These are phyloP conservation scores for Tritrichomonas foetus DNA, from an alignment of 208 protist genomes.

Conservation along the genomic window DNA sequence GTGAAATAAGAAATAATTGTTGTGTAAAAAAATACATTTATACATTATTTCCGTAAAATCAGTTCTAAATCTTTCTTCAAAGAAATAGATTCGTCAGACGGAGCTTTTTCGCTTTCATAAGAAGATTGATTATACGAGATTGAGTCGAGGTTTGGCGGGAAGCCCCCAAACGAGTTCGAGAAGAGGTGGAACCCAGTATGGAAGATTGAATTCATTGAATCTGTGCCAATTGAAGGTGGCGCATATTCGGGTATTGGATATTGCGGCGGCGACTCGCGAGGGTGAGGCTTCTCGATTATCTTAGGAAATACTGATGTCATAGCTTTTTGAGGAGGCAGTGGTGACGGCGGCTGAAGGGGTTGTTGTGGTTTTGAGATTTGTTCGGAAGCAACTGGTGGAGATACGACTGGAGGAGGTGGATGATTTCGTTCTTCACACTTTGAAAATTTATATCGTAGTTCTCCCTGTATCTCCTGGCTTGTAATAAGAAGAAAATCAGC, in stretches of 20 bases:
- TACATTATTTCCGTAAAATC: background rate
- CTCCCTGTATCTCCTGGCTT: background rate
- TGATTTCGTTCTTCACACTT: background rate
- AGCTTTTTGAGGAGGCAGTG: too few relatives aligned
- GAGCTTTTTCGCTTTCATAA: background rate
- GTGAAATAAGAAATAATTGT: too few relatives aligned
- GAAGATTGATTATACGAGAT: background rate
- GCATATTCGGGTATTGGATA: background rate
- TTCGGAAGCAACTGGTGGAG: too few relatives aligned
- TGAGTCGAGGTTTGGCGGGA: background rate
- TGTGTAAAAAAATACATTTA: too few relatives aligned
- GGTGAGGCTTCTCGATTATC: too few relatives aligned
- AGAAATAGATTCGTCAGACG: background rate
- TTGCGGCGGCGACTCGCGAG: background rate
- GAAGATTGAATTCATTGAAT: background rate
- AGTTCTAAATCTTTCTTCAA: background rate
- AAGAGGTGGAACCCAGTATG: background rate
- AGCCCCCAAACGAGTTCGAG: background rate
- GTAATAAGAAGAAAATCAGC: background rate
- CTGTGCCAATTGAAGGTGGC: too few relatives aligned
- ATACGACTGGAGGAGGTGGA: background rate
- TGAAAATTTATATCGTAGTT: background rate
- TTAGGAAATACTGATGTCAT: too few relatives aligned
- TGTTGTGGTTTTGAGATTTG: too few relatives aligned
- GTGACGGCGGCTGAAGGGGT: too few relatives aligned